Base-by-base conservation (phyloP, 78 protist species). In the Cyanophora paradoxa region DNA sequence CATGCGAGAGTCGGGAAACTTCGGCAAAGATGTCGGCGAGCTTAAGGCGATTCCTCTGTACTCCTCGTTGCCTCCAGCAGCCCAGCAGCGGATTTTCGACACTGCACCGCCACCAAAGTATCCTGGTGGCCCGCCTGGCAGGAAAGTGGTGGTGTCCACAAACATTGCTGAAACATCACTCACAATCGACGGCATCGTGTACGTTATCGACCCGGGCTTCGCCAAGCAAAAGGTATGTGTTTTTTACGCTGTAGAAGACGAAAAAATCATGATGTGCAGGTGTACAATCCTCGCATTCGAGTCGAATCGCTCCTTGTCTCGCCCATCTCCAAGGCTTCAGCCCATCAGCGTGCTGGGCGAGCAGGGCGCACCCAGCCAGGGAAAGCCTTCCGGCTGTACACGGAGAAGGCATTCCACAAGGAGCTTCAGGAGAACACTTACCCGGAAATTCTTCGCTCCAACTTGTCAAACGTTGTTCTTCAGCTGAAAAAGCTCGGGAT, bases 151-250 rank as follows among this genome's bases (percentile, higher is more conserved):
- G 31, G 87, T 96, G 20, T 76, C 98, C 8, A 98, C 99, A 28
- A 96, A 97, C 87, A 95, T 98, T 33, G 99, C 99, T 1, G 99
- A 98, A 75, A 98, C 99, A 16, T 95, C 99, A 2, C 79, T 98
- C 57, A 98, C 99, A 26, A 97, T 98, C 65, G 99, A 97, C 28
- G 99, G 99, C 33, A 86, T 98, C 36, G 99, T 97, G n/a, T 98
- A 81, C 42, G 99, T 98, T 41, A 85, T 98, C 34, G 99, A 98
- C 62, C 96, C 99, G 0, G 99, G 99, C 1, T 95, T 98, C 42
- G 46, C 91, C 20, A 97, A 97, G 84, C 98, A 95, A 69, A 96
- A 97, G 86, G 54, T 2, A 22, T 1, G 44, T 3, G 30, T 36
- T 17, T 24, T 48, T 31, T 33, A 24, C 50, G 75, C 75, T 3